Conservation (phyloP, 495 filamentous ascomycete species). For the Lasiosphaeris hirsuta region DNA sequence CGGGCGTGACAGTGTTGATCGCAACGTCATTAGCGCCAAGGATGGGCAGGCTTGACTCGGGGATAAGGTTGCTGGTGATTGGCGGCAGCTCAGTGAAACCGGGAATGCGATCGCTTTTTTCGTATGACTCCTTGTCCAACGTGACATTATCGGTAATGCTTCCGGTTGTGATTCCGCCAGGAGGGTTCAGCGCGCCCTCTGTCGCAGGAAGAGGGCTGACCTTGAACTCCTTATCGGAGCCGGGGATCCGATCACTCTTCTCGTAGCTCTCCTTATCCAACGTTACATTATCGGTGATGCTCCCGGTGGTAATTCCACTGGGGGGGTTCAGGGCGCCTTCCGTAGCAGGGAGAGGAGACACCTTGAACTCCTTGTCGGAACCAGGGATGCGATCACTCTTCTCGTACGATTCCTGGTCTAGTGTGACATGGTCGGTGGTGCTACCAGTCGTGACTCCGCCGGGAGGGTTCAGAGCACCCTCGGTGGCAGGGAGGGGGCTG, state of each 20-base stretch:
- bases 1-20: conserved; percentile 65
- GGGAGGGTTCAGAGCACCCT: conserved; percentile 76
- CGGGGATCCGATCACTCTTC: conserved; percentile 51
- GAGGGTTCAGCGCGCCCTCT: conserved; percentile 73
- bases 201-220: conserved; percentile 78
- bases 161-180: conserved; percentile 53
- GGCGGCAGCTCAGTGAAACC: conserved; percentile 57
- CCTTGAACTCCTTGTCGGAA: conserved; percentile 50
- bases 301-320: conserved; percentile 57
- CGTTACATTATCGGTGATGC: conserved; percentile 57
- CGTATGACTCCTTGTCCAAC: conserved; percentile 80
- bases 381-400: conserved; percentile 57
- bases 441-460: conserved; percentile 52
- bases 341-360: conserved; percentile 76
- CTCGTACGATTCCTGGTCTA: conserved; percentile 83
- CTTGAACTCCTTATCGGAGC: conserved; percentile 48
- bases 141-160: conserved; percentile 60
- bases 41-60: conserved; percentile 82
- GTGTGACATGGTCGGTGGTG: conserved; percentile 59
- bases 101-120: conserved; percentile 53
- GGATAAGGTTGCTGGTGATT: conserved; percentile 65
- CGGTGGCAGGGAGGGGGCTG: conserved; percentile 74
- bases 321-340: conserved; percentile 77
- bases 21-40: conserved; percentile 36
- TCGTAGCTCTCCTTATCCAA: conserved; percentile 81